Conservation (phyloP, 495 filamentous ascomycete species). For the Hypoxylon fragiforme region DNA sequence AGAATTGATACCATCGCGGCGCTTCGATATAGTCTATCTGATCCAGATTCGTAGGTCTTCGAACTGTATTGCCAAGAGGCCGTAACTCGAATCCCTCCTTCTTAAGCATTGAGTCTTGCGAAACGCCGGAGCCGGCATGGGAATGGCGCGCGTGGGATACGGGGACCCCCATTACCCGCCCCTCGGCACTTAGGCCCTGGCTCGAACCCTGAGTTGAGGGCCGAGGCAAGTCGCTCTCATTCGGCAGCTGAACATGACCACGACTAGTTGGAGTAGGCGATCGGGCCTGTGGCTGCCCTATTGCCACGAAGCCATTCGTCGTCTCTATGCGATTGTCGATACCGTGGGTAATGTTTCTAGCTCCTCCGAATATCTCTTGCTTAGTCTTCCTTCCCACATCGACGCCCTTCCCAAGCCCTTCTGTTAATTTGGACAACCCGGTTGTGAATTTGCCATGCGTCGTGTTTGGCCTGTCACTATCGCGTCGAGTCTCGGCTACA, state of each 20-base stretch:
- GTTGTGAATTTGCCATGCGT: constrained; percentile 33
- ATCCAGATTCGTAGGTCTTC: constrained; percentile 47
- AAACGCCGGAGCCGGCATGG: constrained; percentile 39
- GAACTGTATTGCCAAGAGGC: constrained; percentile 48
- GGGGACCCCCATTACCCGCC: constrained; percentile 35
- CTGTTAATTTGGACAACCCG: constrained; percentile 43
- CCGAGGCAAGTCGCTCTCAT: constrained; percentile 31
- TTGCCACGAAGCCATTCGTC: constrained; percentile 57
- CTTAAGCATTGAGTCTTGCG: constrained; percentile 41
- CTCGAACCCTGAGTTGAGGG: constrained; percentile 36
- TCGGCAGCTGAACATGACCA: constrained; percentile 30
- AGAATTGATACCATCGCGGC: constrained; percentile 56
- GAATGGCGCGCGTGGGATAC: constrained; percentile 34
- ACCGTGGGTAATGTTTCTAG: constrained; percentile 62
- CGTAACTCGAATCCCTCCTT: constrained; percentile 37
- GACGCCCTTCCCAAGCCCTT: constrained; percentile 45
- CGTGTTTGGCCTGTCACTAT: constrained; percentile 25
- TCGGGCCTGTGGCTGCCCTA: constrained; percentile 32
- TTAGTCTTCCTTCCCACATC: constrained; percentile 41
- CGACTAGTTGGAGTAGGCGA: constrained; percentile 27
- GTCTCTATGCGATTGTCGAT: constrained; percentile 61
- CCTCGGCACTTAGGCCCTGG: constrained; percentile 20
- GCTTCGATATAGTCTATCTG: constrained; percentile 48
- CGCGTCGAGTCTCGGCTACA: constrained; percentile 15
- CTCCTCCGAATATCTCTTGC: constrained; percentile 49